Conservation (phyloP, 2,329 filamentous ascomycete species). For the Stagonosporopsis vannaccii region DNA sequence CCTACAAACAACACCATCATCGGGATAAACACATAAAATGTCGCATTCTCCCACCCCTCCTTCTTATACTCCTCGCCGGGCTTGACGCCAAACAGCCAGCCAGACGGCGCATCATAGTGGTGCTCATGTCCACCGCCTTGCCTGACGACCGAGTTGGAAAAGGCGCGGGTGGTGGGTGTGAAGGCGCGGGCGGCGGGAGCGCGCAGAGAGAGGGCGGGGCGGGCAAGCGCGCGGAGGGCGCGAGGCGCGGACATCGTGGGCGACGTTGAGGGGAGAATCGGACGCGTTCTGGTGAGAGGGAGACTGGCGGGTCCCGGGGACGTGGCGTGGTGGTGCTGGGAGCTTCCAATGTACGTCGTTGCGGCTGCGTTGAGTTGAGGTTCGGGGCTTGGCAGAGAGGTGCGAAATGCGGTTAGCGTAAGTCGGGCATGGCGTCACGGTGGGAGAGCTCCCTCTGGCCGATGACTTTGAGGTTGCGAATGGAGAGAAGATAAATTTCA, state of each 20-base stretch:
- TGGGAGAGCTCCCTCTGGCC: conserved; percentile 1
- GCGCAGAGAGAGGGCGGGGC: conserved; percentile 24
- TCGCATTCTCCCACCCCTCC: conserved; percentile 93
- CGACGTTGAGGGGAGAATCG: conserved; percentile 4
- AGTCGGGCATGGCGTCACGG: conserved; percentile 19
- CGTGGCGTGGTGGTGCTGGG: conserved; percentile 4
- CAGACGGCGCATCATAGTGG: conserved; percentile 87
- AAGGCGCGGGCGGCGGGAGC: conserved; percentile 23
- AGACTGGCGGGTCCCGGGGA: conserved; percentile 5
- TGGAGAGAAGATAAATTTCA: neutral
- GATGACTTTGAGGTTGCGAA: neutral
- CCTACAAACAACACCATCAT: conserved; percentile 15
- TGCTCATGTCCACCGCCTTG: conserved; percentile 63
- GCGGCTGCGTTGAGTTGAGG: conserved; percentile 17
- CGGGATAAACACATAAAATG: conserved; percentile 84
- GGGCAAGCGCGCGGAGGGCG: conserved; percentile 30
- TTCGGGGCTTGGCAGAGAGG: conserved; percentile 15
- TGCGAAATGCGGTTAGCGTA: conserved; percentile 23
- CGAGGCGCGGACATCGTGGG: conserved; percentile 38
- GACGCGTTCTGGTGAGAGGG: neutral
- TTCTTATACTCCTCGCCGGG: conserved; percentile 94
- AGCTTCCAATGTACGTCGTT: conserved; percentile 9
- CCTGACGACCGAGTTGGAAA: conserved; percentile 31
- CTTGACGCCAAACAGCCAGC: conserved; percentile 93
- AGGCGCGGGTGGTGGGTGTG: conserved; percentile 20